Evolutionary conservation across 176 grass and related monocot species (phyloP), one percentile per base, ranked within the genome.

Genomic region (Oryza australiensis): DNA sequence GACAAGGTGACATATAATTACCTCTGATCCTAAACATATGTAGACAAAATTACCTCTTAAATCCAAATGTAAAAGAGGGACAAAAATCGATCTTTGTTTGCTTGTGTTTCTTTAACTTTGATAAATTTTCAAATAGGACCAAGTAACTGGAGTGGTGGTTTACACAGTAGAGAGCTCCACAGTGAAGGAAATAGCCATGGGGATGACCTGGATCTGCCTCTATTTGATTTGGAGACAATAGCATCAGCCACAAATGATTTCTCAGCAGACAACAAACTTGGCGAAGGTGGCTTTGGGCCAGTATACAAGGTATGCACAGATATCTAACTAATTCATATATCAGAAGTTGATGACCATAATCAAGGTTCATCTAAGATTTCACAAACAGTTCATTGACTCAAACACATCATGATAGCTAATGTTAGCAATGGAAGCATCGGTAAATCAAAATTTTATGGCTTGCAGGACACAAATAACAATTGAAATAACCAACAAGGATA

Each of bases 251-350:
- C 91, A 16, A 20, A 80, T 2, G 79, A 69, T 35, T 94, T 94
- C 83, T 90, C 88, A 64, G 27, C 46, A 6, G 30, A 43, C 24
- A 94, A 94, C 18, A 94, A 90, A 84, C 85, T 94, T 11, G 91
- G 91, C 35, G 91, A 86, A 64, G 88, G 91, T 7, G 91, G 91
- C 15, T 94, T 90, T 55, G 91, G 91, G 26, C 86, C 88, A 41
- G 91, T 94, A 26, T 90, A 94, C 48, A 90, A 74, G 91, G 91
- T 88, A 82, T 14, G 16, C 16, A 55, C 49, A 55, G 49, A 55
- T 22, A 53, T 20, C 48, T 53, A 22, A 55, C 10, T 5, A 24
- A 53, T 84, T 16, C 82, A 2, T 62, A 66, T 9, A 7, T 68
- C 49, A 55, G 49, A 55, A 67, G 13, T 59, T 59, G 1, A 59